Evolutionary conservation across 1,284 basidiomycete genomes (phyloP).

Genomic region (Ceratobasidium sp.): DNA sequence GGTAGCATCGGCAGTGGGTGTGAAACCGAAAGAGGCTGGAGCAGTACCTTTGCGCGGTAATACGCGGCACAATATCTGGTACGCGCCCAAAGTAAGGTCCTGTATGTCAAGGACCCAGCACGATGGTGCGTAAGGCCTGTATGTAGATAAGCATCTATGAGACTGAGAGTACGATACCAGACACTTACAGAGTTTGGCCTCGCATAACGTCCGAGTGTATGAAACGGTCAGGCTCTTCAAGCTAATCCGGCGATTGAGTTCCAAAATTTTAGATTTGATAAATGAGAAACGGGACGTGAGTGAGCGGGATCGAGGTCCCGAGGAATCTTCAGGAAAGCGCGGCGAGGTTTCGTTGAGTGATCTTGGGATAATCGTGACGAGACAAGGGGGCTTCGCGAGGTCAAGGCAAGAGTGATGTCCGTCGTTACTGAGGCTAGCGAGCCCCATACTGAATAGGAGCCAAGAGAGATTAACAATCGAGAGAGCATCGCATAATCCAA

Average conservation of each 20-base stretch:
- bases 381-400: not conserved
- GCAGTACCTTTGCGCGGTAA: not conserved
- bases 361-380: not conserved
- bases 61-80: not conserved
- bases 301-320: not conserved
- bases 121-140: not conserved
- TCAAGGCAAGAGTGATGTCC: not conserved
- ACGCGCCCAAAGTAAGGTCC: not conserved
- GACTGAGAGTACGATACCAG: not conserved
- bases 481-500: not conserved
- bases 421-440: not conserved
- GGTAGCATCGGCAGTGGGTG: too few species aligned
- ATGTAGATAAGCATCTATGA: not conserved
- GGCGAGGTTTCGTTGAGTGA: not conserved
- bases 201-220: not conserved
- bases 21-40: not conserved
- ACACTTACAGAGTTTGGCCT: not conserved
- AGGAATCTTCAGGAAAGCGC: not conserved
- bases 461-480: not conserved
- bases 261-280: not conserved
- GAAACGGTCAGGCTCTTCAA: not conserved
- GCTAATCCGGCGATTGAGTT: not conserved
- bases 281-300: not conserved
- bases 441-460: not conserved
- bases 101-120: not conserved